These are phyloP conservation scores for Cicer pinnatifidum DNA, from an alignment of 306 rosid genomes.

Conservation along the genomic window DNA sequence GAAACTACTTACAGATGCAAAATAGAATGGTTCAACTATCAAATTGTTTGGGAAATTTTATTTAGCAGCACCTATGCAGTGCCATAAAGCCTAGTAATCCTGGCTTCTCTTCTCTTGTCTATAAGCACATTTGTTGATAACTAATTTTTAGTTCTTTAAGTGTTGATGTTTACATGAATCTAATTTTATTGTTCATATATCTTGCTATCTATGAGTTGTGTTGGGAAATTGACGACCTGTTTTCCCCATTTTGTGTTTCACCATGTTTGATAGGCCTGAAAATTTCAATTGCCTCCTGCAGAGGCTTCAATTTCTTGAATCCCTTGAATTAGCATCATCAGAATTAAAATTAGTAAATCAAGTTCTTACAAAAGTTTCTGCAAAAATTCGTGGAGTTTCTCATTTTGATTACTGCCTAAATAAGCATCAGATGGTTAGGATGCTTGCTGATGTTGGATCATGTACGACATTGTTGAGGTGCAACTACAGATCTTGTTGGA, in stretches of 20 bases:
- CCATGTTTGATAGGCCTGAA: slow-evolving; percentile 64
- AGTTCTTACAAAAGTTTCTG: slow-evolving; percentile 55
- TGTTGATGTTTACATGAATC: slow-evolving; percentile 22
- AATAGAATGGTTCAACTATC: slow-evolving; percentile 27
- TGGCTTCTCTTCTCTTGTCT: slow-evolving; percentile 30
- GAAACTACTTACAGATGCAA: not conserved
- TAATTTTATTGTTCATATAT: slow-evolving; percentile 33
- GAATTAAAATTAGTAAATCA: slow-evolving; percentile 55
- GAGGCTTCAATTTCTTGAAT: slow-evolving; percentile 64
- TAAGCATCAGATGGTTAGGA: slow-evolving; percentile 58
- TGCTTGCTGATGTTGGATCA: slow-evolving; percentile 56
- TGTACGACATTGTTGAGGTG: slow-evolving; percentile 47
- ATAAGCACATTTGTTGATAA: slow-evolving; percentile 7
- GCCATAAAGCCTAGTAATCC: not conserved
- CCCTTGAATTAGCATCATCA: slow-evolving; percentile 55
- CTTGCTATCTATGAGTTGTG: slow-evolving; percentile 31
- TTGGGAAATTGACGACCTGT: slow-evolving; percentile 42
- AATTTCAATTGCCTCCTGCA: slow-evolving; percentile 70
- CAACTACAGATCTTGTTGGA: slow-evolving; percentile 64
- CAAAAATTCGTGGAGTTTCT: slow-evolving; percentile 58
- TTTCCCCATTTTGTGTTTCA: slow-evolving; percentile 36
- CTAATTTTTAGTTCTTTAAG: slow-evolving; percentile 37
- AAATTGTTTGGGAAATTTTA: slow-evolving; percentile 27
- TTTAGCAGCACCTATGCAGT: slow-evolving; percentile 17
- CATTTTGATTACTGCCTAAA: slow-evolving; percentile 52